phyloP scores from a whole-genome alignment of 2,329 filamentous ascomycete genomes.

The Zymoseptoria ardabiliae region DNA sequence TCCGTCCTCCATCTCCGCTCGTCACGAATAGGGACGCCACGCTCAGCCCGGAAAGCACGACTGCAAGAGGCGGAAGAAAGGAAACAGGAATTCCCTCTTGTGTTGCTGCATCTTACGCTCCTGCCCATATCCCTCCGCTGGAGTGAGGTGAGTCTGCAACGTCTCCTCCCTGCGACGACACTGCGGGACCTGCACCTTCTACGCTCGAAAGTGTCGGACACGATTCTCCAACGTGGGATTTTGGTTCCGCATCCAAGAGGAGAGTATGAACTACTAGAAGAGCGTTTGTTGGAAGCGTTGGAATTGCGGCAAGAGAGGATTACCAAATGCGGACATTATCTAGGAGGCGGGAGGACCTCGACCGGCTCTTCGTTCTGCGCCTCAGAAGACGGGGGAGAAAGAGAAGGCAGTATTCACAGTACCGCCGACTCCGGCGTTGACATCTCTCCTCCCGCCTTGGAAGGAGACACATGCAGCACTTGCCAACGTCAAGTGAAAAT shows the following conservation, averaged over 20 bases:
- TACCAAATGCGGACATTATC: conserved; percentile 69
- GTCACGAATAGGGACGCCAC: conserved; percentile 44
- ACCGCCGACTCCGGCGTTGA: conserved; percentile 26
- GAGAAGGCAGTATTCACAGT: conserved; percentile 3
- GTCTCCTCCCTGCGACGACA: conserved; percentile 45
- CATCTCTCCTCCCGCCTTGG: conserved; percentile 17
- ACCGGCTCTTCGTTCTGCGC: not conserved
- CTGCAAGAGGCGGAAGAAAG: conserved; percentile 12
- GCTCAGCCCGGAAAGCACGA: conserved; percentile 16
- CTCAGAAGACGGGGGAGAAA: too few relatives aligned
- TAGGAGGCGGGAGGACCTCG: conserved; percentile 39
- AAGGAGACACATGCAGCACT: conserved; percentile 25
- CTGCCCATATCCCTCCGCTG: conserved; percentile 63
- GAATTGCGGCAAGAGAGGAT: conserved; percentile 65
- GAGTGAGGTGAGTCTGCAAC: conserved; percentile 41
- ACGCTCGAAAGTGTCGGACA: conserved; percentile 63
- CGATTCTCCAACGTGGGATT: conserved; percentile 64
- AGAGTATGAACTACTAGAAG: conserved; percentile 73
- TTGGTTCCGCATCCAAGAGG: conserved; percentile 70
- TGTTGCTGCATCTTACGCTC: conserved; percentile 70
- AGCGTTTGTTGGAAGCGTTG: conserved; percentile 65
- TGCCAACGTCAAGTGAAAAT: conserved; percentile 31
- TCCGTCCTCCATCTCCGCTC: conserved; percentile 27
- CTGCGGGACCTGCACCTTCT: conserved; percentile 58
- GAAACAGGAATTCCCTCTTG: conserved; percentile 49